phyloP scores from a whole-genome alignment of 495 filamentous ascomycete genomes.

The Acidomyces sp. region DNA sequence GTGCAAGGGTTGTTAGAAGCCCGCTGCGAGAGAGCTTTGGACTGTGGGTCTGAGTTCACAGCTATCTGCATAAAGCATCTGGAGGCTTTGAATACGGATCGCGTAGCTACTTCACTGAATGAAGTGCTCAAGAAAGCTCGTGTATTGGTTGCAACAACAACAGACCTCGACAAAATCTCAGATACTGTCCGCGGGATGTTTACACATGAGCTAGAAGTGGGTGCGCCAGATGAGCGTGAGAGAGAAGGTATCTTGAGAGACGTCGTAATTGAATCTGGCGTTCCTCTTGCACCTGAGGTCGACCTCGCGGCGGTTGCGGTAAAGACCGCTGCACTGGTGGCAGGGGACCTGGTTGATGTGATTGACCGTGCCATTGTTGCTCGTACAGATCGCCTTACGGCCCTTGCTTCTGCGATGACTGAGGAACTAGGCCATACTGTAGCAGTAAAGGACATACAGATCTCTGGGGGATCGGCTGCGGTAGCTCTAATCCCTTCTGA shows the following conservation, averaged over 20 bases:
- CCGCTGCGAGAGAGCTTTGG: constrained; percentile 74
- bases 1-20: constrained; percentile 80
- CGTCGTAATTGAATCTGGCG: constrained; percentile 59
- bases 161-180: constrained; percentile 83
- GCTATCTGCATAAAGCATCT: constrained; percentile 76
- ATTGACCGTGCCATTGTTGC: constrained; percentile 79
- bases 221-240: constrained; percentile 83
- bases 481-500: constrained; percentile 71
- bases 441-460: constrained; percentile 63
- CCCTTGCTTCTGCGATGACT: constrained; percentile 38
- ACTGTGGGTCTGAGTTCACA: constrained; percentile 71
- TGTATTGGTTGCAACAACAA: constrained; percentile 84
- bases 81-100: constrained; percentile 78
- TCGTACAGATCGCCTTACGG: constrained; percentile 56
- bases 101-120: constrained; percentile 70
- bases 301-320: constrained; percentile 71
- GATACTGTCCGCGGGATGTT: constrained; percentile 83
- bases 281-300: constrained; percentile 63
- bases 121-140: constrained; percentile 60
- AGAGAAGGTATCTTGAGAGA: constrained; percentile 71
- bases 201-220: constrained; percentile 90
- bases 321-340: constrained; percentile 91
- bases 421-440: constrained; percentile 26
- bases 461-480: constrained; percentile 76
- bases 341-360: constrained; percentile 86